Base-by-base conservation (phyloP, 2,329 filamentous ascomycete species). In the Fonsecaea pugnacius region DNA sequence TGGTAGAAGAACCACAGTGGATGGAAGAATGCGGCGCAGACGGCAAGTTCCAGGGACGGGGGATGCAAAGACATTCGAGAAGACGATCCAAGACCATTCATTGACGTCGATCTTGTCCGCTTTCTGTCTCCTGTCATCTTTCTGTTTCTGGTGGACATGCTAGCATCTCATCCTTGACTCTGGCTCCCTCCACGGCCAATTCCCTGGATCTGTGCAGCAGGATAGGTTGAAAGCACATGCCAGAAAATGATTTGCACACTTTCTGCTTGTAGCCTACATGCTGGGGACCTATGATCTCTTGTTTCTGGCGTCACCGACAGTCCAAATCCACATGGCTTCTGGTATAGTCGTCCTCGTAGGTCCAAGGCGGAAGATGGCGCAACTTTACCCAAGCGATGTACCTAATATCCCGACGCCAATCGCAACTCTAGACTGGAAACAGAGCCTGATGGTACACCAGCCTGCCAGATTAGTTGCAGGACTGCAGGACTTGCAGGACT, bases 11-110 rank as follows among this genome's bases (percentile, higher is more conserved):
- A 52, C 54, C 18, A 30, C 48, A 18, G n/a, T 12, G 43, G 57
- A 52, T 16, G 35, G 30, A 36, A 24, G 30, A 18, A 32, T 38
- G 21, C 51, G 56, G 59, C 52, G 51, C 38, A 38, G 59, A 40
- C 30, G 30, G 51, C 3, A 21, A 21, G 48, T 61, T 16, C 59
- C 59, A 6, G 5, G 36, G 38, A 18, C 16, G 16, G 36, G 36
- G 12, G 12, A 61, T 43, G 27, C 50, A 35, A 48, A 38, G 21
- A 51, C 51, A 62, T 55, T 62, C 52, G 59, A 62, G 59, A 51
- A 56, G 32, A 38, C 40, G 4, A 10, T 62, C 35, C n/a, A 18
- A 27, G 32, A 38, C 33, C 30, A 59, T 43, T 4, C 30, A 6
- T 33, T 53, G 35, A 21, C 43, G 57, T 35, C 18, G 56, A 58